Conservation (phyloP, 148 eudicot species). For the Gaultheria prostrata region DNA sequence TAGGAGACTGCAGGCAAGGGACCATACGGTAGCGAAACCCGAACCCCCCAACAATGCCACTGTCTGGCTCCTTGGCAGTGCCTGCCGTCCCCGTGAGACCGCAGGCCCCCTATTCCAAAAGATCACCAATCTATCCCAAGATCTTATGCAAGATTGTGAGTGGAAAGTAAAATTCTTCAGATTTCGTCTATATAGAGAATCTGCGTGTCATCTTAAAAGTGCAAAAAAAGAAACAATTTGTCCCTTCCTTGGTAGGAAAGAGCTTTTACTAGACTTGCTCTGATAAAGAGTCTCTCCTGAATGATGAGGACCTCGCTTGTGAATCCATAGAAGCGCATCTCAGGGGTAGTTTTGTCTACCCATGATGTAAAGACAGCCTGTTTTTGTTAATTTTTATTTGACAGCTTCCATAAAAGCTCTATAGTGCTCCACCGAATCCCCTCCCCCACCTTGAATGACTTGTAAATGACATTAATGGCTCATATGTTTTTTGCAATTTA, state of each 20-base stretch:
- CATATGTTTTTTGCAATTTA: neutral
- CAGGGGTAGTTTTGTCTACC: neutral
- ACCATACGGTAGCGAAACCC: too few species aligned
- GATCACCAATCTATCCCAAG: neutral
- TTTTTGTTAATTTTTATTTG: neutral
- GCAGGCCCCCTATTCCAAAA: too few species aligned
- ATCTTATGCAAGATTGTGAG: neutral
- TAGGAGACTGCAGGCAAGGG: too few species aligned
- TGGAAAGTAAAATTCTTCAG: neutral
- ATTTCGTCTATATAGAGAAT: neutral
- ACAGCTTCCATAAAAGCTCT: neutral
- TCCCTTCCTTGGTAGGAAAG: neutral
- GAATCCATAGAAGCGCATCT: neutral
- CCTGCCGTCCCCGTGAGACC: neutral
- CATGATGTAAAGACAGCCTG: neutral
- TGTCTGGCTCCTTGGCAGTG: neutral
- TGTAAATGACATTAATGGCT: neutral
- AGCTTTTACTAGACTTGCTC: neutral
- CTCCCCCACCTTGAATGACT: neutral
- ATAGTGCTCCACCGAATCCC: neutral
- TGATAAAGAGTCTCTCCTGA: neutral
- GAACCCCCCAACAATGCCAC: neutral
- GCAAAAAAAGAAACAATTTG: conserved; percentile 2
- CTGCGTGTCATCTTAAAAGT: neutral
- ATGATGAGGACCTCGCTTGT: neutral